Percentiles rank a stretch among this genome's conserved stretches.
Evolutionary conservation across 805 yeast genomes (phyloP).

Genomic region (Yarrowia sp.): DNA sequence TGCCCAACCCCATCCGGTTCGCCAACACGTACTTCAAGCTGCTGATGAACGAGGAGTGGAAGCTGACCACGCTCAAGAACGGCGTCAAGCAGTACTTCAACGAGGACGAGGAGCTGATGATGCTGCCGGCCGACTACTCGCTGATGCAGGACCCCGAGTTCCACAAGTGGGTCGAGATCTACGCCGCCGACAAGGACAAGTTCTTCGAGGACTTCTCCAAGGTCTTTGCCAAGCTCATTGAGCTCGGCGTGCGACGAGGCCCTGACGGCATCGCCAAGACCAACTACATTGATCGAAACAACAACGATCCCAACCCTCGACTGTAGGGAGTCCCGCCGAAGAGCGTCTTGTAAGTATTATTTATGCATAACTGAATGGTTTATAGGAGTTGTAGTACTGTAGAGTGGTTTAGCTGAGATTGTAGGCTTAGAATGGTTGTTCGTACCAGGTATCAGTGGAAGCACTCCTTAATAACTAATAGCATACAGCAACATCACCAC

Average conservation of each 20-base stretch:
- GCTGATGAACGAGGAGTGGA: conserved; percentile 58
- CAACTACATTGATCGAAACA: conserved; percentile 34
- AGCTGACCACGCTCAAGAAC: conserved; percentile 40
- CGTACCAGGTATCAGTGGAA: no score
- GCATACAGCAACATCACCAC: no score
- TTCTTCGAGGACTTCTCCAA: conserved; percentile 64
- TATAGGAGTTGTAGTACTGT: no score
- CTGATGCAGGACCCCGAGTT: conserved; percentile 61
- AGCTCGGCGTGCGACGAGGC: conserved; percentile 66
- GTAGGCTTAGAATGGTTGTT: no score
- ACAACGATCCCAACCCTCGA: conserved; percentile 24
- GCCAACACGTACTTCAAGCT: conserved; percentile 70
- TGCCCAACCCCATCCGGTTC: conserved; percentile 71
- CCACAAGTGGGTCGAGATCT: conserved; percentile 58
- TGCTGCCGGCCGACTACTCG: conserved; percentile 81
- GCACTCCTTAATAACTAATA: no score
- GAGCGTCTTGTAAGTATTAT: conserved; percentile 24
- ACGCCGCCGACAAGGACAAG: conserved; percentile 61
- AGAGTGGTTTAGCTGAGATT: no score
- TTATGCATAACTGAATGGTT: no score
- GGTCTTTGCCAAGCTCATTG: conserved; percentile 69
- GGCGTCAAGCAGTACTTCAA: conserved; percentile 44
- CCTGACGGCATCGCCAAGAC: conserved; percentile 41
- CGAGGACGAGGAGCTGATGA: conserved; percentile 69
- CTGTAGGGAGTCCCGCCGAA: conserved; percentile 20